phyloP scores from a whole-genome alignment of 2,329 filamentous ascomycete genomes.

The Bimuria novae-zelandiae region DNA sequence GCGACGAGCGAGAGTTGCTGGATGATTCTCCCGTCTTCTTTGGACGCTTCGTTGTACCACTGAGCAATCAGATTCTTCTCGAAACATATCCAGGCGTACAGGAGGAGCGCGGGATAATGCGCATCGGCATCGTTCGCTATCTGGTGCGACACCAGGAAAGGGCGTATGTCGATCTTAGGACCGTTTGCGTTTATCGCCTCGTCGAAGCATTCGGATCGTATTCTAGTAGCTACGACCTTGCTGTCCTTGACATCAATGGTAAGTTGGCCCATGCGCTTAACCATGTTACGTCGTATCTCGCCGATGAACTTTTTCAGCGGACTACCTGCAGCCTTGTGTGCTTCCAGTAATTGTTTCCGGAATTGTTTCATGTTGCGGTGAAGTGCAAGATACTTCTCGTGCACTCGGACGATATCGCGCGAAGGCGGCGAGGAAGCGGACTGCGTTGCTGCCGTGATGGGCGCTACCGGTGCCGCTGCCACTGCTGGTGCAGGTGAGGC shows the following conservation, averaged over 20 bases:
- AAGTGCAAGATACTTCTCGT: slow-evolving; percentile 41
- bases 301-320: slow-evolving; percentile 37
- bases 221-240: slow-evolving; percentile 28
- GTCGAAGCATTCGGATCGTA: slow-evolving; percentile 38
- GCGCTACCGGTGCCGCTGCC: slow-evolving; percentile 8
- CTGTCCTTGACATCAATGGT: slow-evolving; percentile 34
- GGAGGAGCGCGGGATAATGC: slow-evolving; percentile 50
- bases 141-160: slow-evolving; percentile 41
- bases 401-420: slow-evolving; percentile 34
- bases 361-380: slow-evolving; percentile 46
- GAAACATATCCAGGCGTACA: slow-evolving; percentile 79
- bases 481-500: slow-evolving; percentile 9
- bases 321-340: slow-evolving; percentile 27
- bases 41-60: slow-evolving; percentile 47
- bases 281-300: slow-evolving; percentile 38
- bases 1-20: slow-evolving; percentile 80
- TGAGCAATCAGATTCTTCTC: slow-evolving; percentile 74
- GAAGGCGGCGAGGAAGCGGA: slow-evolving; percentile 6
- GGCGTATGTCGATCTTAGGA: slow-evolving; percentile 43
- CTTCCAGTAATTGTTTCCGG: slow-evolving; percentile 33
- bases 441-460: slow-evolving; percentile 16
- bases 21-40: slow-evolving; percentile 54
- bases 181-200: slow-evolving; percentile 28
- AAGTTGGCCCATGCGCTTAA: slow-evolving; percentile 41
- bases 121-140: slow-evolving; percentile 36